A percentile compares a stretch with the other conserved stretches of the same genome.
Conservation (phyloP, 805 yeast genomes). For the Vanderwaltozyma tropicalis region DNA sequence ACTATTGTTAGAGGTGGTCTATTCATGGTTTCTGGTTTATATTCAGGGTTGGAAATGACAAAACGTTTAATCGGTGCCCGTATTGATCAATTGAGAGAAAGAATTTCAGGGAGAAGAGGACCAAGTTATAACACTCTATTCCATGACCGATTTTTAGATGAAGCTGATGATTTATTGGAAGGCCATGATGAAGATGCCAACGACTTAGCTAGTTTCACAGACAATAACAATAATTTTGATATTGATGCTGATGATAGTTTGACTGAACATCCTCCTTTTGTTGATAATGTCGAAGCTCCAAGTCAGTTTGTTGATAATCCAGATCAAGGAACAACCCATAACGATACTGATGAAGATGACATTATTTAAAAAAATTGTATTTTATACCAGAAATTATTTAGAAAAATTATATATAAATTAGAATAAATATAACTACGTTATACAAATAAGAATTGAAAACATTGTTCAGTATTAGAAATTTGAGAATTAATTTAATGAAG, state of each 20-base stretch:
- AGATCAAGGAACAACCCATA: not conserved
- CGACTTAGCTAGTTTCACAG: conserved; percentile 35
- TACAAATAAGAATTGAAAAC: too few relatives aligned
- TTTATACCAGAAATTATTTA: too few relatives aligned
- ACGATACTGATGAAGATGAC: not conserved
- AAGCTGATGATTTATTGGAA: conserved; percentile 27
- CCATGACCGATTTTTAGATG: conserved; percentile 28
- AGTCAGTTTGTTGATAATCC: not conserved
- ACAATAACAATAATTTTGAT: conserved; percentile 27
- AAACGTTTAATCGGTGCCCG: conserved; percentile 9
- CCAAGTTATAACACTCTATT: conserved; percentile 26
- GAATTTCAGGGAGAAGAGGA: conserved; percentile 22
- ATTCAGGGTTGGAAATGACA: conserved; percentile 14
- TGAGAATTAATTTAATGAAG: too few relatives aligned
- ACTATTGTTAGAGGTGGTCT: conserved; percentile 49
- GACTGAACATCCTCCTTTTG: not conserved
- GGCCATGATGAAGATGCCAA: conserved; percentile 41
- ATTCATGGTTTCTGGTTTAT: conserved; percentile 32
- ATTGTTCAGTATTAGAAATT: too few relatives aligned
- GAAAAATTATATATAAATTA: too few relatives aligned
- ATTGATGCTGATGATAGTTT: conserved; percentile 25
- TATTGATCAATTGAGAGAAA: conserved; percentile 13
- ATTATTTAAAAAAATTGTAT: too few relatives aligned
- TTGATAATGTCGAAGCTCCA: not conserved
- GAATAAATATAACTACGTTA: too few relatives aligned